Evolutionary conservation across 495 filamentous ascomycete species (phyloP).

Genomic region (Aspergillus cristatus): DNA sequence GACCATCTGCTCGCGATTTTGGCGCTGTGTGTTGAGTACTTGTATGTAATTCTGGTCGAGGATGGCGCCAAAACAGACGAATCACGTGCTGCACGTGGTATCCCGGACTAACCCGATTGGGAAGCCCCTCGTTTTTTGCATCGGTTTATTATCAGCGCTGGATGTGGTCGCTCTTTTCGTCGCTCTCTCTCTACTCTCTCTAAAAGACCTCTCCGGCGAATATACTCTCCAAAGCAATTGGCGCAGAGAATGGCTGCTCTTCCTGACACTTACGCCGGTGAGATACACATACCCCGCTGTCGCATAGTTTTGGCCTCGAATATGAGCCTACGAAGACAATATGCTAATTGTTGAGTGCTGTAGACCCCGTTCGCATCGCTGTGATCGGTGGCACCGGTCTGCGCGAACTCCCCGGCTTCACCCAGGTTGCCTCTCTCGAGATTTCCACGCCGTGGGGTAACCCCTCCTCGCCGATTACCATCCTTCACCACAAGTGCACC

Average conservation of each 20-base stretch:
- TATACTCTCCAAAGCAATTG: slow-evolving; percentile 26
- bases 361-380: slow-evolving; percentile 78
- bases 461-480: slow-evolving; percentile 81
- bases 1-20: too few relatives aligned
- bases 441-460: slow-evolving; percentile 81
- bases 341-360: slow-evolving; percentile 1
- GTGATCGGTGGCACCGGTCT: slow-evolving; percentile 97
- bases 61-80: too few relatives aligned
- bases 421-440: slow-evolving; percentile 64
- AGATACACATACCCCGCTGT: slow-evolving; percentile 7
- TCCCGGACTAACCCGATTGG: too few relatives aligned
- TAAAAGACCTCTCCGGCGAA: slow-evolving; percentile 23
- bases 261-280: slow-evolving; percentile 47
- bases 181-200: slow-evolving; percentile 18
- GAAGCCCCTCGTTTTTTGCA: too few relatives aligned
- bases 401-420: slow-evolving; percentile 61
- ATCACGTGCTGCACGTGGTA: too few relatives aligned
- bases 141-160: slow-evolving; percentile 3
- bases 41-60: too few relatives aligned
- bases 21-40: too few relatives aligned
- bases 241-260: slow-evolving; percentile 46
- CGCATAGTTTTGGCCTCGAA: not conserved
- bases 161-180: slow-evolving; percentile 13
- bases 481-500: slow-evolving; percentile 71
- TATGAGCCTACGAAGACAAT: not conserved